These are phyloP conservation scores for Coemansia sp. DNA, from an alignment of 192 early-diverging fungal genomes.

Conservation along the genomic window DNA sequence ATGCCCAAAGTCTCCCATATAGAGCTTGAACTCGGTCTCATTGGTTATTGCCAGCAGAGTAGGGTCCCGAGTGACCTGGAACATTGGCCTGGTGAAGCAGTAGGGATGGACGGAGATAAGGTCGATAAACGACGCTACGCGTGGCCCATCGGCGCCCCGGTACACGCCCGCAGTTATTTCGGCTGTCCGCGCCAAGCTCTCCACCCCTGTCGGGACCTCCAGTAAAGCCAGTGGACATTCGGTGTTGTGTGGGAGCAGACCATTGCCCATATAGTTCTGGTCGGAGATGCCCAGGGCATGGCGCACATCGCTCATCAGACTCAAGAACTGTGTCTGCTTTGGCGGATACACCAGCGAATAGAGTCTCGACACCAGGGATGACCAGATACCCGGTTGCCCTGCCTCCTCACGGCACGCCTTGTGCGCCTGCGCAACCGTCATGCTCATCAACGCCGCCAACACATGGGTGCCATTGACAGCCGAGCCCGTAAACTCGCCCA, in stretches of 20 bases:
- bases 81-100: constrained; percentile 40
- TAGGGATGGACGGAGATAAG: constrained; percentile 16
- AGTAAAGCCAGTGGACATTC: constrained; percentile 22
- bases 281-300: constrained; percentile 16
- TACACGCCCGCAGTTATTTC: constrained; percentile 9
- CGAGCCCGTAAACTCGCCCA: neutral
- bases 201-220: constrained; percentile 10
- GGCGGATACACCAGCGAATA: constrained; percentile 2
- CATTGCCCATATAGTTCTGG: constrained; percentile 40
- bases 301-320: constrained; percentile 33
- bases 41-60: constrained; percentile 28
- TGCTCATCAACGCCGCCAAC: constrained; percentile 35
- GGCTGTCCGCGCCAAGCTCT: constrained; percentile 9
- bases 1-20: constrained; percentile 34
- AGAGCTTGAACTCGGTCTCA: constrained; percentile 35
- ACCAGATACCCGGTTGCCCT: neutral
- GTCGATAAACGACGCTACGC: constrained; percentile 34
- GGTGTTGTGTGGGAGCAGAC: constrained; percentile 27
- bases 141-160: constrained; percentile 18
- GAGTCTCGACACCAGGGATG: neutral
- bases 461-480: constrained; percentile 9
- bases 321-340: constrained; percentile 19
- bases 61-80: constrained; percentile 21
- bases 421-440: constrained; percentile 32
- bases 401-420: constrained; percentile 10